These are phyloP conservation scores for Vaccinium vitisidaea DNA, from an alignment of 148 eudicot species.

Conservation along the genomic window DNA sequence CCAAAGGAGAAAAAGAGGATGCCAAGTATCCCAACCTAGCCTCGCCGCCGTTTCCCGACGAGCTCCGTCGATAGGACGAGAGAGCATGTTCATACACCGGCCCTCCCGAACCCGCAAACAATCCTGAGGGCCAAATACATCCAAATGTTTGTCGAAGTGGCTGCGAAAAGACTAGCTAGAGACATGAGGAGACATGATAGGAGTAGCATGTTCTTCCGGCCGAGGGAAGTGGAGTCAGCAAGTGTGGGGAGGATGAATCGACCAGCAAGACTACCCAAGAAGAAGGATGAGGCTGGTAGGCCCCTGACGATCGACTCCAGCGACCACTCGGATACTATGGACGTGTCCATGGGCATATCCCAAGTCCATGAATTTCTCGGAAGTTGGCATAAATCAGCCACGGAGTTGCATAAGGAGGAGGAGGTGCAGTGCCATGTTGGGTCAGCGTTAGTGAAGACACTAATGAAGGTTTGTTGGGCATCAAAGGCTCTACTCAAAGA, in stretches of 20 bases:
- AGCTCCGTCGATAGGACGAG: slow-evolving; percentile 68
- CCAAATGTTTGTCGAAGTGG: slow-evolving; percentile 44
- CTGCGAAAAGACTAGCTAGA: slow-evolving; percentile 36
- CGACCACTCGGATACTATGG: slow-evolving; percentile 62
- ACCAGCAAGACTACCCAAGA: slow-evolving; percentile 54
- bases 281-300: slow-evolving; percentile 67
- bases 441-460: slow-evolving; percentile 57
- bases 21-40: slow-evolving; percentile 56
- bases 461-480: slow-evolving; percentile 75
- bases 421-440: slow-evolving; percentile 51
- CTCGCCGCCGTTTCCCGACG: slow-evolving; percentile 52
- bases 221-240: slow-evolving; percentile 58
- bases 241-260: slow-evolving; percentile 50
- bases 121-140: slow-evolving; percentile 48
- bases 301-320: slow-evolving; percentile 49
- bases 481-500: slow-evolving; percentile 71
- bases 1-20: slow-evolving; percentile 55
- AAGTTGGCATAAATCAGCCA: slow-evolving; percentile 30
- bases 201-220: slow-evolving; percentile 55
- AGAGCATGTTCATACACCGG: slow-evolving; percentile 54
- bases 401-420: slow-evolving; percentile 12
- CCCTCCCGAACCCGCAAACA: slow-evolving; percentile 52
- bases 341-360: slow-evolving; percentile 36
- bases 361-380: slow-evolving; percentile 39
- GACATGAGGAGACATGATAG: slow-evolving; percentile 57